These are phyloP conservation scores for Gossypioides kirkii DNA, from an alignment of 345 rosid genomes.

Conservation along the genomic window DNA sequence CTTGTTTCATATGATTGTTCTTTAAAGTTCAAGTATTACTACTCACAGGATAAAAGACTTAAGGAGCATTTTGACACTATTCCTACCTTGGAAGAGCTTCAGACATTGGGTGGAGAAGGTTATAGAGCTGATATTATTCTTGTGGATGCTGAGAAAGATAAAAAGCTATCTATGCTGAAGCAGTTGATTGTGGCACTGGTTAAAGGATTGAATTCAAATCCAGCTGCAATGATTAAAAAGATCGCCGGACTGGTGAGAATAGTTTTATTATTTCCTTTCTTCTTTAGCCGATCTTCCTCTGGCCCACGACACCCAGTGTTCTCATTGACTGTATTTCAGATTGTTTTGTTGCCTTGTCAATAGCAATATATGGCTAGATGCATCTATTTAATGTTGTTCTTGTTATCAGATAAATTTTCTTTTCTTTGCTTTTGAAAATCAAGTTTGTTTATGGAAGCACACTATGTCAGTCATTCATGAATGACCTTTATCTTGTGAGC, in stretches of 20 bases:
- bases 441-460: neutral
- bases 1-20: neutral
- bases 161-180: slow-evolving; percentile 81
- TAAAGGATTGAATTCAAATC: slow-evolving; percentile 84
- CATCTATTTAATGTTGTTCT: neutral
- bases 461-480: neutral
- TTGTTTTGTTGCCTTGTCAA: neutral
- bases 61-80: slow-evolving; percentile 61
- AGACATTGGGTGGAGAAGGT: slow-evolving; percentile 61
- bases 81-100: slow-evolving; percentile 87
- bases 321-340: neutral
- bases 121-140: slow-evolving; percentile 40
- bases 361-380: neutral
- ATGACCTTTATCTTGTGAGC: neutral
- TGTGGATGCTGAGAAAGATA: slow-evolving; percentile 82
- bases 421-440: neutral
- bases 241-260: slow-evolving; percentile 85
- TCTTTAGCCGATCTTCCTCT: neutral
- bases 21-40: slow-evolving; percentile 10
- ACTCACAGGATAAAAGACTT: slow-evolving; percentile 71
- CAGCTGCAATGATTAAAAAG: slow-evolving; percentile 83
- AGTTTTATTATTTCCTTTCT: slow-evolving; percentile 5
- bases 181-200: slow-evolving; percentile 43
- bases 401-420: neutral
- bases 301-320: neutral